Evolutionary conservation across 2,329 filamentous ascomycete genomes (phyloP).

Genomic region (Myriosclerotinia scirpicola): DNA sequence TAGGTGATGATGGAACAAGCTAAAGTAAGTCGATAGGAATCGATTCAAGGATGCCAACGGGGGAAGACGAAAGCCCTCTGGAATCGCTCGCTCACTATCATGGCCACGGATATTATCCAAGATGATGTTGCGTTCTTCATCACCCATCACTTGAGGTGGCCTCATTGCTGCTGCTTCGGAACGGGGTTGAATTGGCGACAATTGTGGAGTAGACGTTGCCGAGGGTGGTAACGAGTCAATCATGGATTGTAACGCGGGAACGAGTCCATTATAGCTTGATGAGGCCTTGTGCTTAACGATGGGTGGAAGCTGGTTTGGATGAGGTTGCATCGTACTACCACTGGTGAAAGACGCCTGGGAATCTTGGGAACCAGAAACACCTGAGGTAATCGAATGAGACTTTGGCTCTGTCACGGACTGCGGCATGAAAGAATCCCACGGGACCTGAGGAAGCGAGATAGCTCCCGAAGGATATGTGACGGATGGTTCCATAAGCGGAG

Average conservation of each 20-base stretch:
- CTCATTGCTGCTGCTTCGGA: conserved; percentile 54
- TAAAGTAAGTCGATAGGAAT: conserved; percentile 94
- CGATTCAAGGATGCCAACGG: conserved; percentile 79
- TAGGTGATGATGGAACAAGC: conserved; percentile 92
- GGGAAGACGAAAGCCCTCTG: conserved; percentile 87
- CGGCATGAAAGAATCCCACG: conserved; percentile 87
- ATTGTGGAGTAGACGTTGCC: conserved; percentile 67
- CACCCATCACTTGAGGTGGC: conserved; percentile 77
- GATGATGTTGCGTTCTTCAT: conserved; percentile 82
- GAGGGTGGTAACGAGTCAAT: conserved; percentile 70
- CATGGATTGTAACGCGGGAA: conserved; percentile 69
- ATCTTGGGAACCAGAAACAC: conserved; percentile 67
- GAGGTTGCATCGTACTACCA: conserved; percentile 56
- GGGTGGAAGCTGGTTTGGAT: conserved; percentile 63
- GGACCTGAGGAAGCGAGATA: conserved; percentile 80
- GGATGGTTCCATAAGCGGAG: conserved; percentile 73
- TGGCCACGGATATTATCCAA: conserved; percentile 80
- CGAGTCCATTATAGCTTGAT: conserved; percentile 57
- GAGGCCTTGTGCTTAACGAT: conserved; percentile 62
- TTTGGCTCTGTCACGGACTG: conserved; percentile 69
- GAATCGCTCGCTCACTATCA: conserved; percentile 78
- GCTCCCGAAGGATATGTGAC: conserved; percentile 76
- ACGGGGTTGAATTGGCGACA: conserved; percentile 69
- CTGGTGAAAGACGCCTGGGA: conserved; percentile 63
- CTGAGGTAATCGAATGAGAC: conserved; percentile 70